Evolutionary conservation across 129 eudicot species (phyloP), one percentile per base, ranked within the genome.

Genomic region (Arctium minus): DNA sequence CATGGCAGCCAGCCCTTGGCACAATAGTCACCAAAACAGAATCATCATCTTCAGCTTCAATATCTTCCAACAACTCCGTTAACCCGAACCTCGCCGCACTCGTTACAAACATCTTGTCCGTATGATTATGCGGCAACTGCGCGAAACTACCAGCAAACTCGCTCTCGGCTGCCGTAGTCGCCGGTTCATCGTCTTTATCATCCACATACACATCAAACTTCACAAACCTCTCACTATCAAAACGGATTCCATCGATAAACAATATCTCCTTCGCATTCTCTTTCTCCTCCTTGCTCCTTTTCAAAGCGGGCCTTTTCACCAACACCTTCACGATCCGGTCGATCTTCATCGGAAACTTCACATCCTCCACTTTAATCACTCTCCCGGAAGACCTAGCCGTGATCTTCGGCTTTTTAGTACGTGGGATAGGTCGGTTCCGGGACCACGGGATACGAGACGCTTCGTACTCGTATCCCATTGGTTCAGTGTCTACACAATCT

Each of bases 81-180:
- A 92, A 39, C 53, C 87, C 86, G n/a, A 88, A 81, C 4, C 84
- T 79, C 0, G 29, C 82, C 36, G 72, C 83, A 48, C 72, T 80
- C 73, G 39, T 68, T 73, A 76, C 67, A 5, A 44, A 11, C 42
- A 77, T 77, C 30, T 30, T 78, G 0, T 37, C 37, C 7, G 38
- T 79, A 1, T 64, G 83, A 33, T 37, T 79, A 7, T 82, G 88
- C 1, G 89, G 92, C 75, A 92, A 42, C 73, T 79, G 74, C 1
- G 88, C 42, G 81, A 85, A 92, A 31, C 89, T 76, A 10, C 97
- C 94, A 0, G 90, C 94, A 15, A 86, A 88, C 91, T 90, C 94
- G 1, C 92, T 81, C 12, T 65, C 83, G 27, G 78, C 86, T 3
- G 91, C 79, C 1, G 83, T 89, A 15, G 79, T 73, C 69, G 56